Base-by-base conservation (phyloP, 78 protist genomes). In the Dictyostelium purpureum region DNA sequence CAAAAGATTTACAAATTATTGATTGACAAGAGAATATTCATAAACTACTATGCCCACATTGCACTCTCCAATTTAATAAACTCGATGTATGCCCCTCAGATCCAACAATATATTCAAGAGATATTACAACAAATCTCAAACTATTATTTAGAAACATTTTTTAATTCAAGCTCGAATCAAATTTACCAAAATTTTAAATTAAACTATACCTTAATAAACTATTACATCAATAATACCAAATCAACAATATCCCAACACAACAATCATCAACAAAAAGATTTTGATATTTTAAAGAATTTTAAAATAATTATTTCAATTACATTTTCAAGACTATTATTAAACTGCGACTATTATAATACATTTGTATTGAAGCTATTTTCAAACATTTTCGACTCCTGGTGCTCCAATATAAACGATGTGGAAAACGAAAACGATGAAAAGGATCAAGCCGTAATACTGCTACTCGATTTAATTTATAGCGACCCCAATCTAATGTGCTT, bases 231-330 rank as follows among this genome's bases (percentile, higher is more conserved):
- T n/a, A n/a, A n/a, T n/a, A n/a, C n/a, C n/a, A n/a, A n/a, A n/a
- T n/a, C n/a, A n/a, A n/a, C n/a, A n/a, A n/a, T n/a, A n/a, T n/a
- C n/a, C n/a, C n/a, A n/a, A n/a, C n/a, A n/a, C n/a, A n/a, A n/a
- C n/a, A n/a, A n/a, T n/a, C n/a, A n/a, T n/a, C n/a, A n/a, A n/a
- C n/a, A n/a, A n/a, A n/a, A n/a, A n/a, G n/a, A n/a, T n/a, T n/a
- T n/a, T n/a, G n/a, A n/a, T n/a, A n/a, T n/a, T n/a, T n/a, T n/a
- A n/a, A n/a, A n/a, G n/a, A n/a, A n/a, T n/a, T n/a, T n/a, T n/a
- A n/a, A n/a, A n/a, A n/a, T n/a, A n/a, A 63, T 63, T 26, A 63
- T 63, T 31, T 63, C 71, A 63, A 63, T 63, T 63, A 63, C 71
- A 33, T 31, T 63, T 33, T 33, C 45, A 18, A 63, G 33, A 63